Evolutionary conservation across 192 early-diverging fungal genomes (phyloP), one percentile per base, ranked within the genome.

Genomic region (Gryganskiella cystojenkinii): DNA sequence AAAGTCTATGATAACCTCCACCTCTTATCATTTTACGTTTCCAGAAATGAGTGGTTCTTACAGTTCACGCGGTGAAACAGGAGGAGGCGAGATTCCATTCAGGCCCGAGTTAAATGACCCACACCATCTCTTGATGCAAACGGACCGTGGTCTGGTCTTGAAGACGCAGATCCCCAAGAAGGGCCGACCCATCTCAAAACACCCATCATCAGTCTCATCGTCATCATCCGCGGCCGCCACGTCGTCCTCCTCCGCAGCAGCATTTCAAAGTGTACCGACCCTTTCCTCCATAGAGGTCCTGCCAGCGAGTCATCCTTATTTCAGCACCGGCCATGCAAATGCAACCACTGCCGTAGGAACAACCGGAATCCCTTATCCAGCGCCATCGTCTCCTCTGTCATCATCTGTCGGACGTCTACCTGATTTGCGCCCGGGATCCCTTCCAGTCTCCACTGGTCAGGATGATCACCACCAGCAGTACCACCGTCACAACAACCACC

Each of bases 141-240:
- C 17, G n/a, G 74, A 78, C 20, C 74, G 74, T 1, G 74, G 74
- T 1, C 56, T 78, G 10, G 61, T 78, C 33, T 61, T 69, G 4
- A 78, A 69, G 67, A 64, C 74, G 14, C 74, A 78, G 50, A 78
- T 78, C 20, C 74, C 74, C 49, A 78, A 78, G 34, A 78, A 78
- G 34, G 74, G 74, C 11, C 62, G 74, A 6, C 74, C 74, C 14
- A 69, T 78, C 22, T 69, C 74, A 1, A 68, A 69, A 34, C 74
- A 78, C 19, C 42, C 66, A 25, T 20, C 61, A 1, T 34, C 56
- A 2, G n/a, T n/a, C n/a, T n/a, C n/a, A n/a, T n/a, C n/a, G n/a
- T n/a, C n/a, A n/a, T n/a, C n/a, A n/a, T n/a, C n/a, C n/a, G n/a
- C n/a, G n/a, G n/a, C n/a, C n/a, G n/a, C n/a, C n/a, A n/a, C n/a